These are phyloP conservation scores for Penicillium sp. DNA, from an alignment of 2,329 filamentous ascomycete genomes.

Conservation along the genomic window DNA sequence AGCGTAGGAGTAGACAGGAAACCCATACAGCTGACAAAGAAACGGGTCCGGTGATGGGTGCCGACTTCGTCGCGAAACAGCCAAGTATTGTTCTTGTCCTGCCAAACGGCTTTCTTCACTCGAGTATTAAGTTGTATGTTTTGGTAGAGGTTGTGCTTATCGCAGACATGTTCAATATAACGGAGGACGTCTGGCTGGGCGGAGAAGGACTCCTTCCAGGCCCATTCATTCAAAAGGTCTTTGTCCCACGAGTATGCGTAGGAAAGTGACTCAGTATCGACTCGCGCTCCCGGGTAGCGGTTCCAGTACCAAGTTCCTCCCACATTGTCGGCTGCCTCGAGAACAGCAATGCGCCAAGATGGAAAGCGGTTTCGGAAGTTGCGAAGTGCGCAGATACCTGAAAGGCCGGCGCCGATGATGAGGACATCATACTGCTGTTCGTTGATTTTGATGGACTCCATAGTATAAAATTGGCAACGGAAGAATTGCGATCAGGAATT, in stretches of 20 bases:
- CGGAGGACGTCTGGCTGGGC: slow-evolving; percentile 31
- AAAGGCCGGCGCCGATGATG: slow-evolving; percentile 47
- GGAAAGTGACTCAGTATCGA: slow-evolving; percentile 47
- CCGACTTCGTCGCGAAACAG: slow-evolving; percentile 24
- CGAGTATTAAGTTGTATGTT: slow-evolving; percentile 43
- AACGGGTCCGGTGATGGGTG: slow-evolving; percentile 22
- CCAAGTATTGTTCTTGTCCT: slow-evolving; percentile 31
- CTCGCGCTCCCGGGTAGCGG: slow-evolving; percentile 47
- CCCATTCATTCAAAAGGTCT: slow-evolving; percentile 27
- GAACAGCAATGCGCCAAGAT: slow-evolving; percentile 10
- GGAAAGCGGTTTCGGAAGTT: slow-evolving; percentile 13
- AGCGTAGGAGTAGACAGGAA: slow-evolving; percentile 38
- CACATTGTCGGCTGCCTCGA: slow-evolving; percentile 17
- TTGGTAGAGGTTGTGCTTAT: slow-evolving; percentile 32
- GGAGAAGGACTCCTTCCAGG: slow-evolving; percentile 37
- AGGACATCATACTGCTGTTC: slow-evolving; percentile 35
- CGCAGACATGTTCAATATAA: slow-evolving; percentile 34
- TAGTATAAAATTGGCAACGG: background rate
- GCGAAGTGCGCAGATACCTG: slow-evolving; percentile 32
- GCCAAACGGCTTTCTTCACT: slow-evolving; percentile 32
- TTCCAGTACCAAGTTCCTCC: slow-evolving; percentile 52
- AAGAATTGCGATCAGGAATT: background rate
- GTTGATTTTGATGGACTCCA: slow-evolving; percentile 9
- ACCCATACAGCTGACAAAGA: slow-evolving; percentile 39
- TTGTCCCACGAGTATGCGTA: slow-evolving; percentile 34